Percentiles rank a stretch among this genome's conserved stretches.
phyloP scores from a whole-genome alignment of 441 rosid genomes.

The Omphalea diandra region DNA sequence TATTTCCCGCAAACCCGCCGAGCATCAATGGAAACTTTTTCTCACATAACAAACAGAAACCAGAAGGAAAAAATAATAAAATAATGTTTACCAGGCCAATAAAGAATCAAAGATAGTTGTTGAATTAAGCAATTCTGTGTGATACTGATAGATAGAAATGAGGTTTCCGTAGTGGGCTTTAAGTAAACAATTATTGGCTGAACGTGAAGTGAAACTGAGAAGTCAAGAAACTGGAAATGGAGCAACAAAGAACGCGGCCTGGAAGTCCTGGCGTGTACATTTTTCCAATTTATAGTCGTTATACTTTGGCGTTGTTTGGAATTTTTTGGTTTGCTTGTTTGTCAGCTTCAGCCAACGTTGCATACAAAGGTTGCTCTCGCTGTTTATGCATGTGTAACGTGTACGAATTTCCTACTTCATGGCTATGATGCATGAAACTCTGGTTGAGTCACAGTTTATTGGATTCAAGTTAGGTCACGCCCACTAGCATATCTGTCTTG shows the following conservation, averaged over 20 bases:
- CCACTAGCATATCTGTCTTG: too few species aligned
- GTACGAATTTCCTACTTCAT: not conserved
- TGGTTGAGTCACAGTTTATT: too few species aligned
- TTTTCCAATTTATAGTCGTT: not conserved
- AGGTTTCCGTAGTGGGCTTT: not conserved
- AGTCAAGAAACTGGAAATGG: not conserved
- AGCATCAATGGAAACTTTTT: not conserved
- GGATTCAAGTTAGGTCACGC: too few species aligned
- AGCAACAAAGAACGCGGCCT: constrained; percentile 15
- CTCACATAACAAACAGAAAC: constrained; percentile 18
- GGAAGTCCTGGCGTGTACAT: constrained; percentile 21
- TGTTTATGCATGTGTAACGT: not conserved
- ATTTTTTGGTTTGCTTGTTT: too few species aligned
- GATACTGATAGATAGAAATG: too few species aligned
- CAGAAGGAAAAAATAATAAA: constrained; percentile 19
- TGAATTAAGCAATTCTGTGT: constrained; percentile 4
- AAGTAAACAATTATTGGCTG: not conserved
- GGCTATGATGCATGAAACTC: too few species aligned
- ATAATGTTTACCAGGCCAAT: constrained; percentile 18
- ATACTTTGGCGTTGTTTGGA: not conserved
- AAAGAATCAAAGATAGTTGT: constrained; percentile 12
- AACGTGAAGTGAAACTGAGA: not conserved
- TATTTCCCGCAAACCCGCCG: not conserved
- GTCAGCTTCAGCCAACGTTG: constrained; percentile 8
- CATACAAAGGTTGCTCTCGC: not conserved